A percentile compares a stretch with the other conserved stretches of the same genome.
Evolutionary conservation across 192 early-diverging fungal species (phyloP).

Genomic region (Umbelopsis sp.): DNA sequence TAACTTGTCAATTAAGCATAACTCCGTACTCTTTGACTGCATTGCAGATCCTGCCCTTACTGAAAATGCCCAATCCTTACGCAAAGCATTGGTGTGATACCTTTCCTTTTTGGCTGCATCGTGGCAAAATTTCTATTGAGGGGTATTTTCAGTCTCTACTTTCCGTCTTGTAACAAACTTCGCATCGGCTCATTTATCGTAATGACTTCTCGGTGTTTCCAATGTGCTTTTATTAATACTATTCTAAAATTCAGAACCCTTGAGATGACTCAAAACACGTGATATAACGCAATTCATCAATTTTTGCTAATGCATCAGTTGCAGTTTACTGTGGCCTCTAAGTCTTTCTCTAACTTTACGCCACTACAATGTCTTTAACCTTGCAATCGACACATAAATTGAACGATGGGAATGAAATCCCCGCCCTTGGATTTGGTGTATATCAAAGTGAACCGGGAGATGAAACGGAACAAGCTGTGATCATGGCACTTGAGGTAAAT

Average conservation of each 20-base stretch:
- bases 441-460: constrained; percentile 42
- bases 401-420: constrained; percentile 38
- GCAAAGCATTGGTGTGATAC: neutral
- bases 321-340: neutral
- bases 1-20: neutral
- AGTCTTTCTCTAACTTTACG: neutral
- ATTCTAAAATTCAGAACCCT: neutral
- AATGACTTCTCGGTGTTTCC: too few species aligned
- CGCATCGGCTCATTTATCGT: too few species aligned
- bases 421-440: constrained; percentile 45
- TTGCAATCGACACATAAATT: constrained; percentile 18
- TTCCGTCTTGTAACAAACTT: too few species aligned
- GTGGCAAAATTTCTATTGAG: neutral
- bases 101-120: neutral
- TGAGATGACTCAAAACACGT: neutral
- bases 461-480: constrained; percentile 40
- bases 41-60: neutral
- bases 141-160: too few species aligned
- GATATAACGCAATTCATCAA: constrained; percentile 7
- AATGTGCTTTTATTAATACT: neutral
- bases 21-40: neutral
- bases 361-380: constrained; percentile 11
- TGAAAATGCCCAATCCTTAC: neutral
- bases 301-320: neutral
- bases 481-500: constrained; percentile 45